phyloP scores from a whole-genome alignment of 805 yeast genomes.

The Candida ponderosae region DNA sequence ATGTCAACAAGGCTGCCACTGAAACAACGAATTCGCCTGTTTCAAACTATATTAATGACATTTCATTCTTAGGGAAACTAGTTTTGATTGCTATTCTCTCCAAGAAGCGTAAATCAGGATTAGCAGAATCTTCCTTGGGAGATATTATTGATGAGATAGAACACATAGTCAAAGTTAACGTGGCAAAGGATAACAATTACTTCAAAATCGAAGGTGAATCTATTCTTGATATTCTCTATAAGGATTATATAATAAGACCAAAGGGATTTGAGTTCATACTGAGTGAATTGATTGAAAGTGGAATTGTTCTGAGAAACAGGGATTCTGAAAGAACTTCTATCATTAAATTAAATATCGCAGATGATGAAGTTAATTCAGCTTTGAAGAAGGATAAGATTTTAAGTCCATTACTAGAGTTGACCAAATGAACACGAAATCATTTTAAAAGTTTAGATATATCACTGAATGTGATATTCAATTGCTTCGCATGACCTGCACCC shows the following conservation, averaged over 20 bases:
- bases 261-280: constrained; percentile 53
- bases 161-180: constrained; percentile 37
- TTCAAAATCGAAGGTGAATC: constrained; percentile 23
- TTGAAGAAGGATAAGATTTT: constrained; percentile 49
- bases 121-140: constrained; percentile 65
- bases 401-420: constrained; percentile 17
- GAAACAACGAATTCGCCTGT: constrained; percentile 75
- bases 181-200: constrained; percentile 17
- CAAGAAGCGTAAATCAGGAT: constrained; percentile 57
- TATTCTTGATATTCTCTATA: constrained; percentile 25
- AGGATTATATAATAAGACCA: constrained; percentile 37
- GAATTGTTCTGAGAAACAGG: constrained; percentile 55
- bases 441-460: too few relatives aligned
- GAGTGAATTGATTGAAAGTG: constrained; percentile 70
- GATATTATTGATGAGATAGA: constrained; percentile 74
- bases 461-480: too few relatives aligned
- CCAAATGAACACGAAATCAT: not conserved
- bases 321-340: constrained; percentile 61
- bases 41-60: constrained; percentile 43
- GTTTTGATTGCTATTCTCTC: constrained; percentile 62
- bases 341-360: constrained; percentile 60
- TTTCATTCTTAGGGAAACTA: constrained; percentile 66
- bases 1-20: constrained; percentile 70
- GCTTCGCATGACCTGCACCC: too few relatives aligned
- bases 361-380: constrained; percentile 57